These are phyloP conservation scores for Dorcoceras hygrometricum DNA, from an alignment of 257 asterid species.

Conservation along the genomic window DNA sequence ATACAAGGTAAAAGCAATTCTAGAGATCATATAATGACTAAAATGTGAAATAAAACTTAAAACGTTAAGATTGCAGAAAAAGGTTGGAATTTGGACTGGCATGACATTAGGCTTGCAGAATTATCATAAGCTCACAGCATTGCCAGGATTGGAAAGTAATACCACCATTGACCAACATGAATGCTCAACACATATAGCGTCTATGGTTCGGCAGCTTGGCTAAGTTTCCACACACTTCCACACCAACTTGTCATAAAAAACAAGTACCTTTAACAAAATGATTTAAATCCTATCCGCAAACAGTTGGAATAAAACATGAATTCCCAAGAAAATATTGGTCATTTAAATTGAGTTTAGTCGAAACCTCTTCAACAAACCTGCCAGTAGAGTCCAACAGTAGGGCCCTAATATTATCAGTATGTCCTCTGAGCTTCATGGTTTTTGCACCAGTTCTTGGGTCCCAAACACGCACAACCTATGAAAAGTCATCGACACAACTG, in stretches of 20 bases:
- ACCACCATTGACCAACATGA: background rate
- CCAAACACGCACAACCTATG: constrained; percentile 94
- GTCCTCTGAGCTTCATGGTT: constrained; percentile 94
- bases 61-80: no score
- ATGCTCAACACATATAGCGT: constrained; percentile 8
- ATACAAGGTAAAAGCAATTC: no score
- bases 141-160: background rate
- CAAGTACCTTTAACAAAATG: background rate
- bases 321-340: constrained; percentile 9
- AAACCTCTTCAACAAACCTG: constrained; percentile 53
- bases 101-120: no score
- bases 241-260: background rate
- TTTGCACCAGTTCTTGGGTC: constrained; percentile 92
- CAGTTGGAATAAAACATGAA: constrained; percentile 1
- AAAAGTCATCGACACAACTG: constrained; percentile 15
- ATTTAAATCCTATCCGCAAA: background rate
- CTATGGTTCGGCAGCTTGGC: background rate
- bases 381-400: constrained; percentile 87
- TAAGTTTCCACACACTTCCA: constrained; percentile 14
- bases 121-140: constrained; percentile 2
- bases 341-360: background rate
- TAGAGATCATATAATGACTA: no score
- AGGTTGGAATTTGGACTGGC: no score
- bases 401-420: constrained; percentile 90
- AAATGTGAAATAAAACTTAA: no score